Conservation (phyloP, 495 filamentous ascomycete genomes). For the Aspergillus baeticus region DNA sequence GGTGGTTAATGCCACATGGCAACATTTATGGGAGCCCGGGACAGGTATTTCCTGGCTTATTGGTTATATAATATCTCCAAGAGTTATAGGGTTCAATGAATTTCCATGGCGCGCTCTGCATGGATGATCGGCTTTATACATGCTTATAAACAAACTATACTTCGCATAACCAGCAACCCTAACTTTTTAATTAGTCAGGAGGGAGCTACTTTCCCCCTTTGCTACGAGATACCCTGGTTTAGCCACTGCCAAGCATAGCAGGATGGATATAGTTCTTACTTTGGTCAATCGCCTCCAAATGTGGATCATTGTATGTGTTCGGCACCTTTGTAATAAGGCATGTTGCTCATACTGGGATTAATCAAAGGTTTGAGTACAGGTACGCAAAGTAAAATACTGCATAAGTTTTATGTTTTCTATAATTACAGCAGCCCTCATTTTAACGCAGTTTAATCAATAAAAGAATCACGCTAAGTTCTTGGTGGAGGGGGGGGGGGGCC, state of each 20-base stretch:
- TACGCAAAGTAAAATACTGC: too few species aligned
- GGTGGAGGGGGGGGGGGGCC: too few species aligned
- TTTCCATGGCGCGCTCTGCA: conserved; percentile 4
- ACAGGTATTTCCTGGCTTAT: background rate
- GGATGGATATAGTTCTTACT: conserved; percentile 7
- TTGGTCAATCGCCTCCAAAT: conserved; percentile 1
- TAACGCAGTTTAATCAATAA: too few species aligned
- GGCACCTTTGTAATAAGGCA: conserved; percentile 2
- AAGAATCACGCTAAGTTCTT: too few species aligned
- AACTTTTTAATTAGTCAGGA: conserved; percentile 1
- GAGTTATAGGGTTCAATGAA: background rate
- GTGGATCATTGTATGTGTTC: conserved; percentile 8
- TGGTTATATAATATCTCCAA: background rate
- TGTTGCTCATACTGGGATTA: conserved; percentile 2
- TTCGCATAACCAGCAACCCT: background rate
- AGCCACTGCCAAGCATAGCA: conserved; percentile 3
- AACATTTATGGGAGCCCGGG: background rate
- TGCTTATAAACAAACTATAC: conserved; percentile 5
- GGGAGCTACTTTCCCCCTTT: background rate
- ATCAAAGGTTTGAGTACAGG: too few species aligned
- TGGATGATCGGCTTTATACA: background rate
- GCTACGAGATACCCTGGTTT: background rate
- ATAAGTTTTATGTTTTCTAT: too few species aligned
- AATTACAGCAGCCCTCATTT: too few species aligned
- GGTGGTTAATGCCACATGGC: background rate